phyloP scores from a whole-genome alignment of 352 stramenopile species.

The Pythium phragmitis region DNA sequence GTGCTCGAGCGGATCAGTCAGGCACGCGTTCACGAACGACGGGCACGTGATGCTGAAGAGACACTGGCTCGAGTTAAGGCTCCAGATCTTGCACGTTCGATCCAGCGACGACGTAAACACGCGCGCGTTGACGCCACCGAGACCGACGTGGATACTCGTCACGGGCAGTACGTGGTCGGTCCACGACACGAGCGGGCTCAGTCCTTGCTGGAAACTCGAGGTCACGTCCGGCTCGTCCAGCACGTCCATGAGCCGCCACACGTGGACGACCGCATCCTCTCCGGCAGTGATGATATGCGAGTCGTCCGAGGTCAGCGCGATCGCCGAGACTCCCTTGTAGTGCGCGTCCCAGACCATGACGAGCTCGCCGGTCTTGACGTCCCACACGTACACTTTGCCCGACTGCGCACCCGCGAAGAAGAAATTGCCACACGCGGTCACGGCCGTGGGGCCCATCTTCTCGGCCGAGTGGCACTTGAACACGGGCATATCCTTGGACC shows the following conservation, averaged over 20 bases:
- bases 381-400: conserved; percentile 86
- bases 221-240: conserved; percentile 59
- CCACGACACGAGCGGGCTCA: conserved; percentile 60
- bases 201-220: conserved; percentile 52
- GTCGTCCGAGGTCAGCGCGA: conserved; percentile 69
- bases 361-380: conserved; percentile 79
- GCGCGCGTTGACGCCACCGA: conserved; percentile 62
- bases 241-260: conserved; percentile 73
- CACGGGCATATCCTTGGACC: conserved; percentile 65
- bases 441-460: conserved; percentile 58
- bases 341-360: conserved; percentile 81
- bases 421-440: conserved; percentile 70
- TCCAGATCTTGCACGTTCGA: conserved; percentile 79
- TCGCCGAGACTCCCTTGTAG: conserved; percentile 79
- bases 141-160: conserved; percentile 65
- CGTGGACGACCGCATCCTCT: conserved; percentile 81
- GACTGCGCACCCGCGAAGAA: conserved; percentile 70
- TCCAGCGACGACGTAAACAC: conserved; percentile 79
- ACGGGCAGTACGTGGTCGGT: conserved; percentile 80
- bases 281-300: conserved; percentile 77
- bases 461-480: conserved; percentile 79
- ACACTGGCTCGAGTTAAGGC: conserved; percentile 46
- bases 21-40: conserved; percentile 64
- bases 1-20: conserved; percentile 62
- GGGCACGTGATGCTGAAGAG: conserved; percentile 69